Conservation (phyloP, 371 early-diverging fungal genomes). For the Rhizomucor pusillus region DNA sequence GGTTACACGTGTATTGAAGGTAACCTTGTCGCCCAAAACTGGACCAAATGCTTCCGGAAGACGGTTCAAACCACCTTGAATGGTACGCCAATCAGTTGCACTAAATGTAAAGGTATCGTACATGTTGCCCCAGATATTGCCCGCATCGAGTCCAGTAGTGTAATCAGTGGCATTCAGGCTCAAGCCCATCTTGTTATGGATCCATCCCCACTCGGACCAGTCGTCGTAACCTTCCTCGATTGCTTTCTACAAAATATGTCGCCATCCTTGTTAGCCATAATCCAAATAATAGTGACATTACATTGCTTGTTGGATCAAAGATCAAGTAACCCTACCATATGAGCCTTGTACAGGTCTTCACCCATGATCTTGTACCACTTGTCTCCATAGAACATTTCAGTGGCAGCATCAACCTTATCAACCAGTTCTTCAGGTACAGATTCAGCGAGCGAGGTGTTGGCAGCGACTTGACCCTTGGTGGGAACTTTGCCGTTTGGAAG, state of each 20-base stretch:
- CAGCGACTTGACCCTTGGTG: constrained; percentile 20
- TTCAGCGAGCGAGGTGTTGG: constrained; percentile 11
- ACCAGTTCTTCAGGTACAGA: constrained; percentile 8
- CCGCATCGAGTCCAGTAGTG: constrained; percentile 15
- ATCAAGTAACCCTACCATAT: too few relatives aligned
- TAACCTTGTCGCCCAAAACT: constrained; percentile 26
- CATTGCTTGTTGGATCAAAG: too few relatives aligned
- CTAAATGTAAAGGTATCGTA: constrained; percentile 23
- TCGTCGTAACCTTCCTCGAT: constrained; percentile 28
- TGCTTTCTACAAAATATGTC: constrained; percentile 12
- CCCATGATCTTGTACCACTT: constrained; percentile 25
- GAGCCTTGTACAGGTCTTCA: constrained; percentile 26
- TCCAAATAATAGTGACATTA: not conserved
- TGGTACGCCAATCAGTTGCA: constrained; percentile 24
- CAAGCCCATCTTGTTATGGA: constrained; percentile 30
- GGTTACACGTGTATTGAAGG: constrained; percentile 15
- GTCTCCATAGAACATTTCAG: constrained; percentile 9
- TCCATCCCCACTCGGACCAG: constrained; percentile 32
- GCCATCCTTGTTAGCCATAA: not conserved
- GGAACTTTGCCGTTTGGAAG: constrained; percentile 29
- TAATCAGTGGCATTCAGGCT: constrained; percentile 24
- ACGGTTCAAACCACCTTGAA: constrained; percentile 31
- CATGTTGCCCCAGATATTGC: constrained; percentile 20
- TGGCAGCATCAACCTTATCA: constrained; percentile 7
- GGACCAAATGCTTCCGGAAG: constrained; percentile 29